Evolutionary conservation across 75 land plant species (phyloP).

Genomic region (Pseudotsuga menziesii): DNA sequence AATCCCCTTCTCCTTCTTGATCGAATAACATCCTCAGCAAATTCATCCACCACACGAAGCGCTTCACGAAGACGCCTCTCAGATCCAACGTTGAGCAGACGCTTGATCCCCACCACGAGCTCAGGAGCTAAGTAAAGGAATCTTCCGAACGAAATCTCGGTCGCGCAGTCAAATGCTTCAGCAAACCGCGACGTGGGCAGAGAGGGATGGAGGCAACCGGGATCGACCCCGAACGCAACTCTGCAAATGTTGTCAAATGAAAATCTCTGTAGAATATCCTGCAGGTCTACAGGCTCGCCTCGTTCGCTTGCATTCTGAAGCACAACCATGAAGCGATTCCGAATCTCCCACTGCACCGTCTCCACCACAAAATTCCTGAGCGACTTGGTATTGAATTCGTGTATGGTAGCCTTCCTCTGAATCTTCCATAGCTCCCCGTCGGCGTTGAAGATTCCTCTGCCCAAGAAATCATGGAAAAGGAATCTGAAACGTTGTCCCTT

Average conservation of each 20-base stretch:
- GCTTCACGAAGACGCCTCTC: constrained; percentile 13
- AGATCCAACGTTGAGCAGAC: constrained; percentile 15
- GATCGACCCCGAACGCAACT: constrained; percentile 24
- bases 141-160: constrained; percentile 9
- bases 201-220: constrained; percentile 17
- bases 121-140: constrained; percentile 25
- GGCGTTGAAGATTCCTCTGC: constrained; percentile 24
- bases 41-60: constrained; percentile 23
- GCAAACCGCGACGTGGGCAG: constrained; percentile 18
- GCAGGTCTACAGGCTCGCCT: constrained; percentile 21
- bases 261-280: constrained; percentile 23
- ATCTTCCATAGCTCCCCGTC: constrained; percentile 30
- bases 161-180: constrained; percentile 20
- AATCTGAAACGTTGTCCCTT: constrained; percentile 11
- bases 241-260: constrained; percentile 24
- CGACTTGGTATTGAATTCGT: constrained; percentile 17
- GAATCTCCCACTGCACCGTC: constrained; percentile 16
- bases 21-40: constrained; percentile 18
- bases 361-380: constrained; percentile 24
- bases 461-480: constrained; percentile 16
- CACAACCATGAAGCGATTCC: constrained; percentile 15
- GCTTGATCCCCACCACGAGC: constrained; percentile 41
- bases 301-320: not conserved
- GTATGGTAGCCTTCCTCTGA: constrained; percentile 21
- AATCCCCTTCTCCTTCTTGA: constrained; percentile 24